Base-by-base conservation (phyloP, 2,329 filamentous ascomycete genomes). In the Bertia moriformis region DNA sequence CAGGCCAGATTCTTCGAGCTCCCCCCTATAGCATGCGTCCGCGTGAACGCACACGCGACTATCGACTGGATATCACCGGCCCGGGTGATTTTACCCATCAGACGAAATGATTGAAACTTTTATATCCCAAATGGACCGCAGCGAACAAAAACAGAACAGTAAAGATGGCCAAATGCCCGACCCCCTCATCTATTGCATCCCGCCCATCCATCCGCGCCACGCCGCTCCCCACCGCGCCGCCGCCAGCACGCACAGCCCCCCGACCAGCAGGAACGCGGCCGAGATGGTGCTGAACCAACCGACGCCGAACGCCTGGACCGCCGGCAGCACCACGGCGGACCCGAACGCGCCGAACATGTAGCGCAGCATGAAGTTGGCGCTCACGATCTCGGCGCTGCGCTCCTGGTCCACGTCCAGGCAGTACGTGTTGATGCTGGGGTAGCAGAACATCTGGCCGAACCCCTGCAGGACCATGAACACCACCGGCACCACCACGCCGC, bases 391-490 rank as follows among this genome's bases (percentile, higher is more conserved):
- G 27, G 20, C 37, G 4, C 19, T 22, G 4, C 20, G 4, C 7
- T 27, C 37, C 37, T 27, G 19, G n/a, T 14, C 13, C 19, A 24
- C 32, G 35, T 38, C 75, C 38, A 79, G 49, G 47, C 73, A 78
- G 49, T 78, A 79, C 0, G 73, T 76, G 46, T 79, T 78, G 42
- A 80, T 46, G 40, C 64, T 69, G 0, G 74, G 73, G 42, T 78
- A 78, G 45, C 72, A 77, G 48, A 78, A 76, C 2, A 78, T 51
- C 48, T 78, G 73, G 1, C 69, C 70, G 1, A 79, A 65, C 3
- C 74, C 74, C 46, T 79, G 74, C 1, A 73, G 40, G 46, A 79
- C 78, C 71, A 79, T 76, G 48, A 69, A 69, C 12, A 76, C 59
- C 1, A 78, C 71, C 0, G 74, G 74, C 1, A 73, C 44, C 0